Percentiles rank a stretch among this genome's conserved stretches.
These are phyloP conservation scores for Cladosporium sp. DNA, from an alignment of 2,329 filamentous ascomycete species.

Conservation along the genomic window DNA sequence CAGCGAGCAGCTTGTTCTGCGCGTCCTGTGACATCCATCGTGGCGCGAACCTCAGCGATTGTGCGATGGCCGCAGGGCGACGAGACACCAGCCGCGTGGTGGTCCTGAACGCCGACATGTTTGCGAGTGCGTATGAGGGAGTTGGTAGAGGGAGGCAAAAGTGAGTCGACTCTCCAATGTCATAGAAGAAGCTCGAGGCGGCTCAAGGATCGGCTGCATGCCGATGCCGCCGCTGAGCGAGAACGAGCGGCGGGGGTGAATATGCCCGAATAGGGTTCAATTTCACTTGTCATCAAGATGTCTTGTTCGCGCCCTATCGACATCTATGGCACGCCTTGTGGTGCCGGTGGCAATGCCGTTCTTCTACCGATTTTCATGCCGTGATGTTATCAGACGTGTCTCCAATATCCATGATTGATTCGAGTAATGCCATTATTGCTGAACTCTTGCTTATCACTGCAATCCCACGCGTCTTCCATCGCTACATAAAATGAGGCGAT, in stretches of 20 bases:
- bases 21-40: slow-evolving; percentile 46
- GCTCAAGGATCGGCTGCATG: slow-evolving; percentile 8
- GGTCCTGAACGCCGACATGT: slow-evolving; percentile 45
- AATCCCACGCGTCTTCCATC: background rate
- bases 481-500: background rate
- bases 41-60: slow-evolving; percentile 34
- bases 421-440: background rate
- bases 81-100: slow-evolving; percentile 40
- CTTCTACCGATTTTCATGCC: background rate
- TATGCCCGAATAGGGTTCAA: slow-evolving; percentile 15
- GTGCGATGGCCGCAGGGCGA: slow-evolving; percentile 32
- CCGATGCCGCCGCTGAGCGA: background rate
- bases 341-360: slow-evolving; percentile 7
- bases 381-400: background rate
- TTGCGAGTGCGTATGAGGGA: slow-evolving; percentile 13
- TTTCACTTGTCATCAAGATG: slow-evolving; percentile 4
- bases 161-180: slow-evolving; percentile 16
- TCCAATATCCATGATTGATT: background rate
- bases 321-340: slow-evolving; percentile 7
- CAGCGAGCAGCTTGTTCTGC: slow-evolving; percentile 72
- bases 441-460: background rate
- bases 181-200: background rate
- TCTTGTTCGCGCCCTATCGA: slow-evolving; percentile 9
- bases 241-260: background rate
- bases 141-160: background rate